Evolutionary conservation across 129 eudicot genomes (phyloP).

Genomic region (Cynara cardunculus): DNA sequence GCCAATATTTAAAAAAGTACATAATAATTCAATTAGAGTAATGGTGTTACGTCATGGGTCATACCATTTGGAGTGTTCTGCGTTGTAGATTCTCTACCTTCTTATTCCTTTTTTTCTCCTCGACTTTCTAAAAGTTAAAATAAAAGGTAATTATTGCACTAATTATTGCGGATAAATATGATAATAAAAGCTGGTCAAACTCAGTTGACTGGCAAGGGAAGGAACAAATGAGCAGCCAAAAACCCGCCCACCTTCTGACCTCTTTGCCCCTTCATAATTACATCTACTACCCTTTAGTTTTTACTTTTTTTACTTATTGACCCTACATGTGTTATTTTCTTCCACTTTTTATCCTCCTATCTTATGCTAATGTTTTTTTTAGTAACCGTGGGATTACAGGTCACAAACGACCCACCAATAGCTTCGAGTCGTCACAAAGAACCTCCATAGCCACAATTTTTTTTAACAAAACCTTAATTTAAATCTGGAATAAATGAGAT

Average conservation of each 20-base stretch:
- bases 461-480: too few species aligned
- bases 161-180: not conserved
- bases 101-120: not conserved
- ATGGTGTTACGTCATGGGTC: conserved; percentile 17
- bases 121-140: conserved; percentile 5
- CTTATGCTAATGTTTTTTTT: too few species aligned
- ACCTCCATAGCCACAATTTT: too few species aligned
- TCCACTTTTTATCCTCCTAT: not conserved
- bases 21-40: not conserved
- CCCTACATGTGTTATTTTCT: not conserved
- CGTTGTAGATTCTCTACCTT: not conserved
- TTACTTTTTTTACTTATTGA: not conserved
- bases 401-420: too few species aligned
- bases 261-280: not conserved
- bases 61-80: conserved; percentile 11
- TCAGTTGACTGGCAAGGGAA: conserved; percentile 9
- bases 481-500: too few species aligned
- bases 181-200: conserved; percentile 9
- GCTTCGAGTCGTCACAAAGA: too few species aligned
- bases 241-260: not conserved
- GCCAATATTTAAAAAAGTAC: too few species aligned
- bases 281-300: not conserved
- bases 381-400: too few species aligned
- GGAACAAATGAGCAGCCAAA: not conserved
- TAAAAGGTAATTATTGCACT: not conserved